Evolutionary conservation across 1,284 basidiomycete species (phyloP), one percentile per base, ranked within the genome.

Genomic region (Ganoderma resinaceum): DNA sequence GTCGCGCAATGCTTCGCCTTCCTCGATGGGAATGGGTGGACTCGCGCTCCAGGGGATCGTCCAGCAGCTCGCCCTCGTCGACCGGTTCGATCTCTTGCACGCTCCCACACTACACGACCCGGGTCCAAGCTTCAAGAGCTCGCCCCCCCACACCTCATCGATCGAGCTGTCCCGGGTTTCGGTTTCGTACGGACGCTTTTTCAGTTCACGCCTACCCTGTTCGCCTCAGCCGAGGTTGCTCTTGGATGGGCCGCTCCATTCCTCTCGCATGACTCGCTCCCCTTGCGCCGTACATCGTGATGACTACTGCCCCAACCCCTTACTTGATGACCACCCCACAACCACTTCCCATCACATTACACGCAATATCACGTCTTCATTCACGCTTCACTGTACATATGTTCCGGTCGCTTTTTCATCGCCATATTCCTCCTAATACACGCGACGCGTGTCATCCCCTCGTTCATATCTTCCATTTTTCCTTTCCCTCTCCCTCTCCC

Each of bases 181-280:
- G 73, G 79, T 82, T 81, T 82, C 77, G 83, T 80, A 89, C 88
- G 89, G 90, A 91, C 90, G 88, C 89, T 86, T 79, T 86, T 88
- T 86, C 79, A 80, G 82, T 89, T 86, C 85, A 87, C 72, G 85
- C 78, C 76, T 72, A 70, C 72, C 82, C 75, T 74, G 71, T 73
- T 75, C 72, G 70, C 70, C 61, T 53, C 37, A 62, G 31, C 61
- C 49, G 20, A 62, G 75, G 66, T 62, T 67, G 66, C 66, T 18
- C 67, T 49, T 23, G 49, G 72, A 70, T 67, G 64, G 74, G 69
- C 73, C 65, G 77, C 76, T 76, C 78, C 67, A 49, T 74, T 73
- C 76, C 76, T 61, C 57, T 77, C 73, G 71, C 76, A 59, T 62
- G 43, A 71, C 71, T 66, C 38, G 55, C 61, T 66, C 67, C 69